Conservation (phyloP, 2,329 filamentous ascomycete species). For the Microdochium nivale region DNA sequence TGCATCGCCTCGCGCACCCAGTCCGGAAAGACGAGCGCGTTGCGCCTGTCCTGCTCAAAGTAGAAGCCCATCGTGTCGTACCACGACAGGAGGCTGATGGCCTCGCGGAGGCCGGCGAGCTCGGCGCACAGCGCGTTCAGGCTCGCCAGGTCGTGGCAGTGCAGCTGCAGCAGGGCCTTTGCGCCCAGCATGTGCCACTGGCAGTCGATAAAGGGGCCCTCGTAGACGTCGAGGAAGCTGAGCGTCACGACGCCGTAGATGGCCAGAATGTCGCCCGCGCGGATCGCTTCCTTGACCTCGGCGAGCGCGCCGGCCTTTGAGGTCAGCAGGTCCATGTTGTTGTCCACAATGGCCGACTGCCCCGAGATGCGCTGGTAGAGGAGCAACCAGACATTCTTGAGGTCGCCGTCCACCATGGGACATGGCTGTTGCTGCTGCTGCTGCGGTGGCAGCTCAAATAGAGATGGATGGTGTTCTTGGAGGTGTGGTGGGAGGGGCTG, state of each 20-base stretch:
- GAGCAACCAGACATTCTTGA: neutral
- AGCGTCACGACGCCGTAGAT: neutral
- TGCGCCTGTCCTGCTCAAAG: neutral
- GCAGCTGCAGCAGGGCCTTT: neutral
- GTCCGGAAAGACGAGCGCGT: neutral
- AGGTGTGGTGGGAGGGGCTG: no score
- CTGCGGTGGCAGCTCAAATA: neutral
- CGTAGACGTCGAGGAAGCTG: neutral
- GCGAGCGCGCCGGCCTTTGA: neutral
- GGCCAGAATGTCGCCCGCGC: neutral
- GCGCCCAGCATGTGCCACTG: neutral
- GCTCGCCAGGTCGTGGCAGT: neutral
- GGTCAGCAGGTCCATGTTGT: neutral
- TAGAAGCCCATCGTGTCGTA: neutral
- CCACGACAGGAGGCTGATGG: neutral
- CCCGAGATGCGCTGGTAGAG: neutral
- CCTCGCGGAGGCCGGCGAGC: neutral
- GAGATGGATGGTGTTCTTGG: no score
- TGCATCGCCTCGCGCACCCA: neutral
- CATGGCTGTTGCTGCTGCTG: neutral
- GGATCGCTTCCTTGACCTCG: neutral
- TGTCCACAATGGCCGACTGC: neutral
- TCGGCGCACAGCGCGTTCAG: neutral
- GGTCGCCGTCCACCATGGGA: neutral
- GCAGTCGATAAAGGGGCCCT: neutral